phyloP scores from a whole-genome alignment of 208 protist species.

The Chromosphaera perkinsii region DNA sequence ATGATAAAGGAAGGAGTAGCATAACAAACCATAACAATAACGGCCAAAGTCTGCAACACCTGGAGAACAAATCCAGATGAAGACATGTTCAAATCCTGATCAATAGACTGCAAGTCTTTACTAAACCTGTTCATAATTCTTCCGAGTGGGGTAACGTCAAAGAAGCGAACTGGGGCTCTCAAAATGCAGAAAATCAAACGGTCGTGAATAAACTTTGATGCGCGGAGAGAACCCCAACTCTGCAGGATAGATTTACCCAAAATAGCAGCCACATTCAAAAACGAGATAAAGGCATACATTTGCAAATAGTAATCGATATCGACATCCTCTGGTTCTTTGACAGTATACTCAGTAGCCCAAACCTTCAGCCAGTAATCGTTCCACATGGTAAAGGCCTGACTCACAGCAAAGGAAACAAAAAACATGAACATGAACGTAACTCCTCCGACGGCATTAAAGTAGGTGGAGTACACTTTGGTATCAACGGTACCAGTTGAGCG shows the following conservation, averaged over 20 bases:
- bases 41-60: slow-evolving; percentile 21
- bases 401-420: slow-evolving; percentile 1
- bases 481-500: not conserved
- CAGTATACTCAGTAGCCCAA: not conserved
- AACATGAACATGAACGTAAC: not conserved
- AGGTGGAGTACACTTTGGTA: not conserved
- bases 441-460: no score
- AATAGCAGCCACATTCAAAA: not conserved
- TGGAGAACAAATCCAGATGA: slow-evolving; percentile 28
- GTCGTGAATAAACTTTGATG: slow-evolving; percentile 25
- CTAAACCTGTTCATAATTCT: slow-evolving; percentile 87
- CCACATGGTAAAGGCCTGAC: slow-evolving; percentile 6
- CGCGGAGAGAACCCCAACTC: not conserved
- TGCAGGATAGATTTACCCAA: not conserved
- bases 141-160: slow-evolving; percentile 80
- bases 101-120: slow-evolving; percentile 70
- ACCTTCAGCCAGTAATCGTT: slow-evolving; percentile 1
- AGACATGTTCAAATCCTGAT: slow-evolving; percentile 42
- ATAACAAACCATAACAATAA: slow-evolving; percentile 59
- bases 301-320: no score
- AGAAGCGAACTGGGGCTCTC: slow-evolving; percentile 37
- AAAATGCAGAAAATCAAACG: slow-evolving; percentile 45
- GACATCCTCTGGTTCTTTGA: no score
- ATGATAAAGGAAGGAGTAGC: slow-evolving; percentile 53
- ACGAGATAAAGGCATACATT: no score